Evolutionary conservation across 495 filamentous ascomycete species (phyloP).

Genomic region (Penicillium roqueforti): DNA sequence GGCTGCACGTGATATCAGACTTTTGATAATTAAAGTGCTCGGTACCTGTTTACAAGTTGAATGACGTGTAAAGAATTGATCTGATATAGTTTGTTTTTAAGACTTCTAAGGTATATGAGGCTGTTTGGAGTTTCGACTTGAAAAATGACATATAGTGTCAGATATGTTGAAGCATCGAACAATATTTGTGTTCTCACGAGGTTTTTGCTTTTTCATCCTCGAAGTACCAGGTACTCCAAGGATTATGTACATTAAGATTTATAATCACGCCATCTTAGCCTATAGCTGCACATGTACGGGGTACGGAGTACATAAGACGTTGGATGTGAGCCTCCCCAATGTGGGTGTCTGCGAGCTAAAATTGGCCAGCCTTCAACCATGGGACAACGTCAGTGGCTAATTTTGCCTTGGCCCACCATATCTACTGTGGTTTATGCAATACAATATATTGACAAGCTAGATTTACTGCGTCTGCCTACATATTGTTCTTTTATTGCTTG

Average conservation of each 20-base stretch:
- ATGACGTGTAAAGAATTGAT: not conserved
- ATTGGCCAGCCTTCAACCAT: slow-evolving; percentile 16
- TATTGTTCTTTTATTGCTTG: too few relatives aligned
- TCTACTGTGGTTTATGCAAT: not conserved
- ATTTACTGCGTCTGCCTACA: not conserved
- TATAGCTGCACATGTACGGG: not conserved
- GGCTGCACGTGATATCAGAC: slow-evolving; percentile 33
- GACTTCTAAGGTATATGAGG: not conserved
- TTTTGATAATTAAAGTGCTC: slow-evolving; percentile 19
- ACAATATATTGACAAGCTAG: not conserved
- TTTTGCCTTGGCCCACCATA: slow-evolving; percentile 10
- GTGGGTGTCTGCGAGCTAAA: slow-evolving; percentile 8
- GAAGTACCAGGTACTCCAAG: not conserved
- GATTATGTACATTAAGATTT: too few relatives aligned
- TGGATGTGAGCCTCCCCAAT: not conserved
- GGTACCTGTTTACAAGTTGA: not conserved
- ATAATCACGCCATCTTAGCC: not conserved
- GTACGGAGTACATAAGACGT: not conserved
- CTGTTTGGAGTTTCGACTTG: not conserved
- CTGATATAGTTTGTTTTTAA: not conserved
- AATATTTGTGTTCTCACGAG: not conserved
- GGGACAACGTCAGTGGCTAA: slow-evolving; percentile 16
- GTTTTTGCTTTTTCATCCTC: not conserved
- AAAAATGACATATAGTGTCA: not conserved
- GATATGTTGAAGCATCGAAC: not conserved